These are phyloP conservation scores for Lipomyces yamanashiensis DNA, from an alignment of 805 yeast genomes.

Conservation along the genomic window DNA sequence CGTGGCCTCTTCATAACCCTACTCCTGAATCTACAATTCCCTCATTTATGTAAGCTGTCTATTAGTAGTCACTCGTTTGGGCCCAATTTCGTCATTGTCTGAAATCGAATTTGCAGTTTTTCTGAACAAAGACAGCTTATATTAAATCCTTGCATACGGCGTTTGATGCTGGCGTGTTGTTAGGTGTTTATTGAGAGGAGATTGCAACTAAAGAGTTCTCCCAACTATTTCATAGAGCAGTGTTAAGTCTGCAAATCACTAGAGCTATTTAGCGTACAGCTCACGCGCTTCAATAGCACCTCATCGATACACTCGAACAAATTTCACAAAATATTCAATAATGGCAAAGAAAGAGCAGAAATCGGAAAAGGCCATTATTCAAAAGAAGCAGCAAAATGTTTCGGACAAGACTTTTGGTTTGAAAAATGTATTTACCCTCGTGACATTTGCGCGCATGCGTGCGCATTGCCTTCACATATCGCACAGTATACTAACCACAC, in stretches of 20 bases:
- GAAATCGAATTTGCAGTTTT: neutral
- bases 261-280: neutral
- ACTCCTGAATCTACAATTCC: neutral
- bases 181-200: neutral
- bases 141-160: neutral
- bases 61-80: constrained; percentile 5
- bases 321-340: constrained; percentile 17
- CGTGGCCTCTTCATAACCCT: neutral
- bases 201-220: neutral
- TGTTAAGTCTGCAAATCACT: too few species aligned
- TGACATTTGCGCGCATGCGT: neutral
- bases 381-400: constrained; percentile 62
- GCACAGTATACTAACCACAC: neutral
- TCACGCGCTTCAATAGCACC: neutral
- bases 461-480: neutral
- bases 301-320: neutral
- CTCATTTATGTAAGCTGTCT: neutral
- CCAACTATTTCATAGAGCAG: neutral
- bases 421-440: constrained; percentile 58
- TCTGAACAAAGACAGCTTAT: neutral
- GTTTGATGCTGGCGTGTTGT: neutral
- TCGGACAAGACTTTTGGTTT: constrained; percentile 94
- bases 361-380: constrained; percentile 59
- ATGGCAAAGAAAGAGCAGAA: constrained; percentile 80
- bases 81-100: neutral